Conservation (phyloP, 371 early-diverging fungal species). For the Mortierella sp. region DNA sequence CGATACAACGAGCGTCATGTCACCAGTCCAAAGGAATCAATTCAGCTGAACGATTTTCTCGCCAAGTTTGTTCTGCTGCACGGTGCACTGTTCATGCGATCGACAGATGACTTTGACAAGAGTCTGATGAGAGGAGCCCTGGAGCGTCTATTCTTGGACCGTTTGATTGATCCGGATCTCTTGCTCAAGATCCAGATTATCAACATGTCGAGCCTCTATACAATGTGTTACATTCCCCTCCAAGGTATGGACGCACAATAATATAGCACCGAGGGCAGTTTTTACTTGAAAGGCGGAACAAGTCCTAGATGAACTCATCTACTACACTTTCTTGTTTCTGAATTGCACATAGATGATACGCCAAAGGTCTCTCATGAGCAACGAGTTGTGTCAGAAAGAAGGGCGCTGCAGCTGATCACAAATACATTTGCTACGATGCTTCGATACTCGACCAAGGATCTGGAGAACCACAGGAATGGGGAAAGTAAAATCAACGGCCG, state of each 20-base stretch:
- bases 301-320: too few species aligned
- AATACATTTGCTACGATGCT: constrained; percentile 38
- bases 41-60: constrained; percentile 32
- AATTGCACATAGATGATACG: constrained; percentile 20
- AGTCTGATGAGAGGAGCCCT: constrained; percentile 20
- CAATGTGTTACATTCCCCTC: constrained; percentile 43
- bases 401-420: constrained; percentile 39
- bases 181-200: constrained; percentile 49
- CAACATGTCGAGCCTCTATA: constrained; percentile 53
- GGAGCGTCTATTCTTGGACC: constrained; percentile 33
- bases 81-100: constrained; percentile 36
- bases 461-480: constrained; percentile 40
- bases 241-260: constrained; percentile 4
- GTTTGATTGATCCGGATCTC: constrained; percentile 38
- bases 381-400: constrained; percentile 27
- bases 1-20: constrained; percentile 36
- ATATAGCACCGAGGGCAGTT: too few species aligned
- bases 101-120: constrained; percentile 21
- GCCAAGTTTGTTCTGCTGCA: constrained; percentile 34
- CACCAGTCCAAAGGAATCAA: constrained; percentile 30
- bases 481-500: constrained; percentile 35
- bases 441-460: constrained; percentile 22
- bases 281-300: too few species aligned
- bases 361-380: constrained; percentile 22
- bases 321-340: too few species aligned